Base-by-base conservation (phyloP, 352 stramenopile species). In the Pythium rishiriense region DNA sequence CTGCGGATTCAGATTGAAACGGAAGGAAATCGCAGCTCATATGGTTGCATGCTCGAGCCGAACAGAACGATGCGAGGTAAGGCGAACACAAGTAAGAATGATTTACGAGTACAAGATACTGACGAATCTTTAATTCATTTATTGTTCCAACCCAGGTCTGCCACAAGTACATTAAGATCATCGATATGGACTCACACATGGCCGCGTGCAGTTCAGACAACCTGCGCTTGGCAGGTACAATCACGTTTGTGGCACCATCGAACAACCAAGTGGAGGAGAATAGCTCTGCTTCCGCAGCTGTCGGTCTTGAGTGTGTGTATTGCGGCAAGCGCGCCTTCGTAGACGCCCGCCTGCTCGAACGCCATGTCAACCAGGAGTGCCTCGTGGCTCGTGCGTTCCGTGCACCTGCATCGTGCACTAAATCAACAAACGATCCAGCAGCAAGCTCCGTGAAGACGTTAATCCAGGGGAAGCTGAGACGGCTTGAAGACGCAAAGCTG, bases 1-100 rank as follows among this genome's bases (percentile, higher is more conserved):
- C 3, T 90, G 78, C 45, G 73, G 74, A 9, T 78, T 90, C 26
- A 68, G 72, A 22, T 78, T 85, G 33, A 84, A 83, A 50, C 73
- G 69, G 12, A 75, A 79, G 35, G 76, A 85, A 9, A 64, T 77
- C 14, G 15, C 19, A 5, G 47, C 59, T 3, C 81, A 90, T 49
- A 55, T 59, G 10, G 22, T 21, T 4, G 69, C 71, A n/a, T 90
- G 81, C 46, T 72, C 71, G 9, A 87, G 68, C 54, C 79, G 81
- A 41, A 90, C 79, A 0, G 73, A 83, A 26, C 63, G 63, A 42
- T 90, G 81, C 46, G 77, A 87, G 47, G 81, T 88, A 66, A 24
- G 42, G n/a, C 14, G 0, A 9, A 24, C 22, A 10, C 15, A 43
- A 48, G 11, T 25, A 9, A 11, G 14, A 19, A 42, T 26, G 28